These are phyloP conservation scores for Penicillium manginii DNA, from an alignment of 495 filamentous ascomycete species.

Conservation along the genomic window DNA sequence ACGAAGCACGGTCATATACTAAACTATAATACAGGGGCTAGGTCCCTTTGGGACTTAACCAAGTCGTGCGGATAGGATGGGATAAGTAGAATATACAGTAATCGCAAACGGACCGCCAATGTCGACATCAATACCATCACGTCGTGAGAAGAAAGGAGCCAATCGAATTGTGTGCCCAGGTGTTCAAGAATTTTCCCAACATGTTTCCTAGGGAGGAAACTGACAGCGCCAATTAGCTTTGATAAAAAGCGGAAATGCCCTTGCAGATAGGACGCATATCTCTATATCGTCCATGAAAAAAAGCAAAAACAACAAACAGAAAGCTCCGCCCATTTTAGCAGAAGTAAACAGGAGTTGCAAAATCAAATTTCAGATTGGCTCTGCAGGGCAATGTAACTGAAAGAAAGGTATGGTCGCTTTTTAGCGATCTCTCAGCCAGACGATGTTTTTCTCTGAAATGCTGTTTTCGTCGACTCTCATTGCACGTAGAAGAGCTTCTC, in stretches of 20 bases:
- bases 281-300: neutral
- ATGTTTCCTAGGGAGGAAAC: neutral
- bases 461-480: conserved; percentile 32
- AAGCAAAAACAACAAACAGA: neutral
- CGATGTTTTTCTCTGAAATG: conserved; percentile 28
- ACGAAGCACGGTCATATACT: neutral
- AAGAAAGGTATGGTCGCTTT: conserved; percentile 1
- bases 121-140: conserved; percentile 19
- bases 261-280: neutral
- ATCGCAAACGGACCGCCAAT: conserved; percentile 5
- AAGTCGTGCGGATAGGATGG: neutral
- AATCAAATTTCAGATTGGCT: neutral
- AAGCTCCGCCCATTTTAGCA: conserved; percentile 4
- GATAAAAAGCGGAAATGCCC: neutral
- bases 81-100: neutral
- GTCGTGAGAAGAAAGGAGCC: conserved; percentile 19
- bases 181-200: neutral
- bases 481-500: conserved; percentile 37
- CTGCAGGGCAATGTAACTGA: neutral
- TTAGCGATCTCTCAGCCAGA: conserved; percentile 36
- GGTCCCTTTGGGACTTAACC: neutral
- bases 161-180: conserved; percentile 1
- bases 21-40: conserved; percentile 15
- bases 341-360: neutral
- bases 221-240: neutral